These are phyloP conservation scores for Trichosporon sp. DNA, from an alignment of 1,284 basidiomycete genomes.

Conservation along the genomic window DNA sequence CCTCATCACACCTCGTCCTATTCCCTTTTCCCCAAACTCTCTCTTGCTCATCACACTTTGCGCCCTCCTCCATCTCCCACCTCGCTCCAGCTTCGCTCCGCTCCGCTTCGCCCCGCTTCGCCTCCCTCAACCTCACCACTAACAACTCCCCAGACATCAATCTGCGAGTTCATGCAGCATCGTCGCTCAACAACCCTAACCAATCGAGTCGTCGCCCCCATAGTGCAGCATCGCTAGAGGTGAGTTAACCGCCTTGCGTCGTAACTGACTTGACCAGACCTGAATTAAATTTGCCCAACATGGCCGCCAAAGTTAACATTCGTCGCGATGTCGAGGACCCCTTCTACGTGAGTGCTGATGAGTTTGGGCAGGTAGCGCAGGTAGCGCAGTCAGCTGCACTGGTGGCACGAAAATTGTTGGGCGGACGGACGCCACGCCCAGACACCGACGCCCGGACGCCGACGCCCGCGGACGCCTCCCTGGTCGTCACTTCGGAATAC, in stretches of 20 bases:
- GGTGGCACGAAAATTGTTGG: not conserved
- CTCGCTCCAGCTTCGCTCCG: not conserved
- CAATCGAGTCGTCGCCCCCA: conserved; percentile 3
- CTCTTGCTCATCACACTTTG: no score
- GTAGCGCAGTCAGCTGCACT: no score
- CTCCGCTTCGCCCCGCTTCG: not conserved
- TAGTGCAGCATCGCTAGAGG: conserved; percentile 19
- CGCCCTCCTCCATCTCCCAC: no score
- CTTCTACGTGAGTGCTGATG: conserved; percentile 52
- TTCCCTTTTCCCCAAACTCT: no score
- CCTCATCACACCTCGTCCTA: no score
- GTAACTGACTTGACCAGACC: conserved; percentile 10
- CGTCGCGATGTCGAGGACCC: conserved; percentile 91
- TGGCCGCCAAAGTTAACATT: conserved; percentile 85
- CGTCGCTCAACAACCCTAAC: conserved; percentile 10
- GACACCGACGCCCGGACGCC: no score
- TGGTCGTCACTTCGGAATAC: no score
- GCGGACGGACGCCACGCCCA: not conserved
- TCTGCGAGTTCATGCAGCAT: conserved; percentile 24
- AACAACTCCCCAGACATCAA: not conserved
- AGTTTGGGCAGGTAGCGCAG: no score
- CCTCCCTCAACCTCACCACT: not conserved
- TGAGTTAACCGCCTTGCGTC: conserved; percentile 2
- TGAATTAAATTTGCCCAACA: conserved; percentile 51
- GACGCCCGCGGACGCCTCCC: no score